Evolutionary conservation across 2,329 filamentous ascomycete species (phyloP).

Genomic region (Nothopassalora personata): DNA sequence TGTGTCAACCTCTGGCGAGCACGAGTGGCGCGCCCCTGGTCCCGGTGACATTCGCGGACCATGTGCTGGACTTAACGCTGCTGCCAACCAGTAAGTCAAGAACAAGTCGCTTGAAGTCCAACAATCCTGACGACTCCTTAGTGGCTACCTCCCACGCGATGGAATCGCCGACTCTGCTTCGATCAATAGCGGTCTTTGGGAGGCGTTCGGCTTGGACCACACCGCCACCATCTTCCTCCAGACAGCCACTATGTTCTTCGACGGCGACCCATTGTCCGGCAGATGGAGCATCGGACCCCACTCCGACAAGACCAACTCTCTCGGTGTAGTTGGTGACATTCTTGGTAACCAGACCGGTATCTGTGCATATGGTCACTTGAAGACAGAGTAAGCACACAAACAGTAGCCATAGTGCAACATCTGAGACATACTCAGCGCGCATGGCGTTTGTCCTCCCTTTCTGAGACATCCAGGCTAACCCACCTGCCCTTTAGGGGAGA

Average conservation of each 20-base stretch:
- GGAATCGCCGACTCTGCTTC: constrained; percentile 16
- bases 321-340: constrained; percentile 19
- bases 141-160: constrained; percentile 20
- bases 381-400: constrained; percentile 1
- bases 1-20: constrained; percentile 24
- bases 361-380: constrained; percentile 24
- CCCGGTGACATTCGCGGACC: constrained; percentile 25
- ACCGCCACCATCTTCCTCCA: constrained; percentile 24
- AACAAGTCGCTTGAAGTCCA: not conserved
- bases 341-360: constrained; percentile 25
- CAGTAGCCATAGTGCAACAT: too few relatives aligned
- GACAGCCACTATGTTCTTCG: constrained; percentile 23
- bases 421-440: too few relatives aligned
- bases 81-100: constrained; percentile 23
- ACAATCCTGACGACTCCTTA: not conserved
- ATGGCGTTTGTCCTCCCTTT: too few relatives aligned
- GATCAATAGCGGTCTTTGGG: constrained; percentile 23
- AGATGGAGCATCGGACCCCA: constrained; percentile 20
- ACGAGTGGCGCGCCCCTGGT: constrained; percentile 21
- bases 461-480: not conserved
- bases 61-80: constrained; percentile 22
- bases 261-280: constrained; percentile 19
- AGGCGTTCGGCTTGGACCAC: constrained; percentile 19
- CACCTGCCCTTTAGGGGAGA: constrained; percentile 13
- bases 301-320: constrained; percentile 19